Base-by-base conservation (phyloP, 2,329 filamentous ascomycete species). In the Cladophialophora carrionii region DNA sequence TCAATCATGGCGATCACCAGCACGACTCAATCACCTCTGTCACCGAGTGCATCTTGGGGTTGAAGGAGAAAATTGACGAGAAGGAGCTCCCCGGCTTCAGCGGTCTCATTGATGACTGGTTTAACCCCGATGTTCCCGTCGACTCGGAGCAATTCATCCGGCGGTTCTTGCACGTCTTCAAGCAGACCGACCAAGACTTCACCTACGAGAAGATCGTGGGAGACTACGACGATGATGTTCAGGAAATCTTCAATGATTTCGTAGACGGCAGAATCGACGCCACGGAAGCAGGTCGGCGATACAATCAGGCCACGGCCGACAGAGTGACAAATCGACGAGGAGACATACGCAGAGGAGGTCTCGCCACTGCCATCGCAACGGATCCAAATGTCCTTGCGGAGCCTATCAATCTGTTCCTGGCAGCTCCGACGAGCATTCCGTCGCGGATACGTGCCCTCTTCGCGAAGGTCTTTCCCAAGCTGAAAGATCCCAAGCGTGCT, bases 221-320 rank as follows among this genome's bases (percentile, higher is more conserved):
- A 43, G 67, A 65, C 31, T 69, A 69, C 43, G 67, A 69, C 34
- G 62, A 61, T n/a, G 64, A 65, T 7, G 22, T 67, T 17, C 64
- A 67, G 34, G 37, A 26, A 20, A 63, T 69, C 52, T 64, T 69
- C 64, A 69, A 69, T 48, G 64, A 69, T 26, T 69, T 69, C 46
- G 64, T 67, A 31, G 67, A 69, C 49, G 64, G 64, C 37, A 66
- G 61, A 34, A 63, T 69, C 62, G 54, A 67, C n/a, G 67, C 67
- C n/a, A 24, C 63, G 9, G 64, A 66, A 51, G 67, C 67, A 8
- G 64, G 64, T 14, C 43, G 65, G 29, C 56, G 56, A 49, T 69
- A 69, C 41, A 57, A 29, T 17, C 67, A 59, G 1, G 64, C 57
- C 43, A 57, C 56, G 1, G 46, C 62, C 1, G 34, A 52, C 8